Evolutionary conservation across 495 filamentous ascomycete genomes (phyloP).

Genomic region (Daldinia grandis): DNA sequence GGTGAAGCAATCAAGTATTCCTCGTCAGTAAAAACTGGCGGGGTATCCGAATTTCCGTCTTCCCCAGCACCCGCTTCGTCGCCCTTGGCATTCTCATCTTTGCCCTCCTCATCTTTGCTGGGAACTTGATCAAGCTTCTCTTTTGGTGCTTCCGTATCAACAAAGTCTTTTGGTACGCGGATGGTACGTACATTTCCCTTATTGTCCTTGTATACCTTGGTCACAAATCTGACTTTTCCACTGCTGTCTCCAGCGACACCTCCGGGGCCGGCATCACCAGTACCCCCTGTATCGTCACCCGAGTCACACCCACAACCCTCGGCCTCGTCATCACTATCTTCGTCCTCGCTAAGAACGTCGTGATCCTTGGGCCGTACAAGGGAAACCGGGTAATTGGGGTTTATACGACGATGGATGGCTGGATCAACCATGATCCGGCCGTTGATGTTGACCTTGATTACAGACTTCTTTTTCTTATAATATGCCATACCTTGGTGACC

Average conservation of each 20-base stretch:
- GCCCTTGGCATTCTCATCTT: constrained; percentile 52
- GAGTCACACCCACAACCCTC: constrained; percentile 58
- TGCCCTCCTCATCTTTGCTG: constrained; percentile 49
- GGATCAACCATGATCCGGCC: constrained; percentile 93
- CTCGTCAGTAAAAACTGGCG: constrained; percentile 76
- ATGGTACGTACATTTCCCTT: constrained; percentile 67
- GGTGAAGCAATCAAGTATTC: constrained; percentile 91
- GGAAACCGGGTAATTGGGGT: constrained; percentile 87
- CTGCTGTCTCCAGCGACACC: constrained; percentile 60
- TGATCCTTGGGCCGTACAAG: constrained; percentile 79
- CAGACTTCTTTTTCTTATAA: constrained; percentile 79
- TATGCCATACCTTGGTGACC: constrained; percentile 85
- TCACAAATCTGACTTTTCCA: constrained; percentile 62
- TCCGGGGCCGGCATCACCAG: constrained; percentile 41
- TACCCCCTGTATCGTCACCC: constrained; percentile 49
- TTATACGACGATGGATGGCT: constrained; percentile 83
- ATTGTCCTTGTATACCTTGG: constrained; percentile 72
- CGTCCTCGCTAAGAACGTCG: constrained; percentile 68
- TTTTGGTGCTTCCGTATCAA: constrained; percentile 69
- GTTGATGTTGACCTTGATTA: constrained; percentile 89
- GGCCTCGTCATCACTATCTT: constrained; percentile 66
- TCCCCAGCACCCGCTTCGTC: constrained; percentile 25
- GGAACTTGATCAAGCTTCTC: constrained; percentile 73
- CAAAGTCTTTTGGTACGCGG: constrained; percentile 59
- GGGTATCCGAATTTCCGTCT: constrained; percentile 48